Evolutionary conservation across 306 rosid species (phyloP).

Genomic region (Vigna hirtella): DNA sequence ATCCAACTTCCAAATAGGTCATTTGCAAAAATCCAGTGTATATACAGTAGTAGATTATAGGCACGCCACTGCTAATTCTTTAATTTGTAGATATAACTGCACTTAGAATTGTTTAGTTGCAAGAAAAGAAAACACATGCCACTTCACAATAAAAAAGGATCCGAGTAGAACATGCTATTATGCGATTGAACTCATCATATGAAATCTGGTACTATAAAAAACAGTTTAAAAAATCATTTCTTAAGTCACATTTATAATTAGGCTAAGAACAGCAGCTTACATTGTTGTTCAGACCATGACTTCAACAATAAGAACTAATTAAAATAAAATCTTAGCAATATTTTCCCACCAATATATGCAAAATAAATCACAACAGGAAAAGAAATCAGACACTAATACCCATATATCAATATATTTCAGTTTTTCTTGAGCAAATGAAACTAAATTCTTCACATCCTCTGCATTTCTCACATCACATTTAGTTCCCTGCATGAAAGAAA

Average conservation of each 20-base stretch:
- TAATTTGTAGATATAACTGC: constrained; percentile 4
- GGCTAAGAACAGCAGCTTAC: constrained; percentile 19
- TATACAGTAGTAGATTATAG: background rate
- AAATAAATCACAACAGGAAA: constrained; percentile 26
- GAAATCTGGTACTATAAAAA: background rate
- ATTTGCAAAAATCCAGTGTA: constrained; percentile 3
- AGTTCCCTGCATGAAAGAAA: constrained; percentile 69
- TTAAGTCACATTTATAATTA: background rate
- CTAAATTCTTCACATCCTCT: constrained; percentile 83
- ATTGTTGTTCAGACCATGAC: constrained; percentile 12
- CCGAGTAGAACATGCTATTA: constrained; percentile 1
- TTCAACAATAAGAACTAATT: constrained; percentile 12
- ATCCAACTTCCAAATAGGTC: background rate
- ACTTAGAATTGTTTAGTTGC: background rate
- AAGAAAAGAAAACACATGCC: background rate
- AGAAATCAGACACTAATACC: constrained; percentile 58
- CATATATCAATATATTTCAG: constrained; percentile 85
- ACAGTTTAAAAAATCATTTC: constrained; percentile 6
- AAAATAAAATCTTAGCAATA: constrained; percentile 23
- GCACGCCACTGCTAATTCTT: constrained; percentile 3
- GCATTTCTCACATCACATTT: constrained; percentile 85
- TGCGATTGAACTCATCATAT: constrained; percentile 5
- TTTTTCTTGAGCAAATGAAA: constrained; percentile 74
- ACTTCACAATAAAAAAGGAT: background rate
- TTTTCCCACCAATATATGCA: constrained; percentile 2